Evolutionary conservation across 1,284 basidiomycete species (phyloP), one percentile per base, ranked within the genome.

Genomic region (Pseudozyma sp.): DNA sequence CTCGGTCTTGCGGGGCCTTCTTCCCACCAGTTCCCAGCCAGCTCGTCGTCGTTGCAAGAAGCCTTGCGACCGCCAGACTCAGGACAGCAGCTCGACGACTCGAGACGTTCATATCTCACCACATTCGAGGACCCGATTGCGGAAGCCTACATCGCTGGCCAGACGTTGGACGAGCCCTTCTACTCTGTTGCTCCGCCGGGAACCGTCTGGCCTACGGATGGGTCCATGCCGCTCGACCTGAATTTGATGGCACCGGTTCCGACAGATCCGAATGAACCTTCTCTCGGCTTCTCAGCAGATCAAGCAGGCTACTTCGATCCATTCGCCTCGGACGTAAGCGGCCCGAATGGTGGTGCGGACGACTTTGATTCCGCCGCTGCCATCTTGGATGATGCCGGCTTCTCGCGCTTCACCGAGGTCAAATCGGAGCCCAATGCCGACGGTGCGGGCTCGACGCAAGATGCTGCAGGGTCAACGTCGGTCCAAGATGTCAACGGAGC

Each of bases 121-220:
- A 68, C 70, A 0, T 73, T 68, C 14, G 65, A 73, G 24, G 70
- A 73, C 39, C 70, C 70, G 10, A 68, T 73, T 43, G 70, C 70
- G 10, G 57, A 73, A 40, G 70, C 70, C 7, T 73, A 73, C 43
- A 73, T 73, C 33, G 65, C 70, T 4, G 65, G 60, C 4, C 70
- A 73, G 39, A 58, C 53, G 0, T 46, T 73, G 1, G 58, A 68
- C 24, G 70, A 73, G 54, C 65, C 70, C 4, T 73, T 73, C 70
- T 73, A 73, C 48, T 73, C 70, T 6, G 39, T 73, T 4, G 61
- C 65, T 4, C 57, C 70, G 11, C 61, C 70, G 16, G 54, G 47
- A 3, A 39, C 53, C 8, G 49, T 49, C 5, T 64, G 50, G 49
- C 56, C 54, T 11, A 31, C 53, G 3, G 61, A 68, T 19, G 54